Evolutionary conservation across 2,329 filamentous ascomycete species (phyloP).

Genomic region (Colletotrichum coccodes): DNA sequence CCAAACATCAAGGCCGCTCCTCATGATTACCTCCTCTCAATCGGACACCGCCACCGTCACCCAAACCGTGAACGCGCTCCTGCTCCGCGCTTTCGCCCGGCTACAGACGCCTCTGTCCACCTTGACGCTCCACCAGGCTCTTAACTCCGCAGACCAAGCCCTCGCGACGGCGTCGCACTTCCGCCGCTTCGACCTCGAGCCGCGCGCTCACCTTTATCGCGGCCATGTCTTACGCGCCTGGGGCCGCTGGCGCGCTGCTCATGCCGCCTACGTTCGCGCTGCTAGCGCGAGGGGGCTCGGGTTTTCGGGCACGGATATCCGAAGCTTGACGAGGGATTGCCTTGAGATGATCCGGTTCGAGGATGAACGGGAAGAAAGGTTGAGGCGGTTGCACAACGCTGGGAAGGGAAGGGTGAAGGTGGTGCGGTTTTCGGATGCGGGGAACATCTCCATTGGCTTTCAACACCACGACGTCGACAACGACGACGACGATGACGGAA

Average conservation of each 20-base stretch:
- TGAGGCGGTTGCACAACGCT: background rate
- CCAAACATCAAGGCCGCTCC: constrained; percentile 9
- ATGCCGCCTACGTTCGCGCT: constrained; percentile 35
- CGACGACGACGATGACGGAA: background rate
- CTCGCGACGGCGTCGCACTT: constrained; percentile 29
- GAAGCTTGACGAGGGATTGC: constrained; percentile 25
- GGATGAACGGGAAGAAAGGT: background rate
- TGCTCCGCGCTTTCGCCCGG: constrained; percentile 28
- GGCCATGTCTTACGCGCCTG: constrained; percentile 38
- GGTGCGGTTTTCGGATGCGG: constrained; percentile 10
- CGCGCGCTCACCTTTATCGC: constrained; percentile 36
- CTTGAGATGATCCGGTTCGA: constrained; percentile 18
- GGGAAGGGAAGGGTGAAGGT: background rate
- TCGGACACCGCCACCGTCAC: constrained; percentile 30
- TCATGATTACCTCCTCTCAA: constrained; percentile 25
- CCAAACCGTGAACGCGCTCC: constrained; percentile 31
- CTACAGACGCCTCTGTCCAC: constrained; percentile 25
- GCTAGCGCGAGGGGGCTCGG: constrained; percentile 30
- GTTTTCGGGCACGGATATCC: constrained; percentile 15
- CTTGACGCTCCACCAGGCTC: constrained; percentile 28
- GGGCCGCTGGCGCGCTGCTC: constrained; percentile 36
- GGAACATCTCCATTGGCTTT: background rate
- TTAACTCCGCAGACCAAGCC: constrained; percentile 35
- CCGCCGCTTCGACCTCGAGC: constrained; percentile 33
- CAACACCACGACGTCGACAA: background rate